Evolutionary conservation across 345 rosid genomes (phyloP).

Genomic region (Citrus unshiu): DNA sequence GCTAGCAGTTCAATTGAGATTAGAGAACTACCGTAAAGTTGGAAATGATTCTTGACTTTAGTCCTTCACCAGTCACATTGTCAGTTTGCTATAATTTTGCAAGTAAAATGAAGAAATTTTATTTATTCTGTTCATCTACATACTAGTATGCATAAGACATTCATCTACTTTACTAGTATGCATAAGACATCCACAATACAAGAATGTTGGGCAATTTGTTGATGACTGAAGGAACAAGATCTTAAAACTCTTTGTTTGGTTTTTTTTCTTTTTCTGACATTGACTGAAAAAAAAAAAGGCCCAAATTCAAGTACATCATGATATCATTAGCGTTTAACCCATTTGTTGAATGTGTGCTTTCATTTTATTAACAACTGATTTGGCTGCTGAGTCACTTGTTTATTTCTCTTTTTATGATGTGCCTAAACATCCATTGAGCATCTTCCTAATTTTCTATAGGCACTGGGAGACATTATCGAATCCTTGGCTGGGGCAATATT

Average conservation of each 20-base stretch:
- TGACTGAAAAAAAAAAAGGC: background rate
- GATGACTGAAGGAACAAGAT: background rate
- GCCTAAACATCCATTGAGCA: too few species aligned
- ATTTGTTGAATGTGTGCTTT: background rate
- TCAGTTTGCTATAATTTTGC: background rate
- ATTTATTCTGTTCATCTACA: background rate
- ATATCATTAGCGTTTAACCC: background rate
- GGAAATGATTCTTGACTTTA: background rate
- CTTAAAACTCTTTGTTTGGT: background rate
- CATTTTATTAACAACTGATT: background rate
- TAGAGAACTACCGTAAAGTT: background rate
- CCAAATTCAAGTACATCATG: background rate
- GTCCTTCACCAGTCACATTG: background rate
- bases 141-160: background rate
- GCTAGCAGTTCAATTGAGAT: background rate
- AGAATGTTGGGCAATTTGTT: background rate
- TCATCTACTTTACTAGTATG: background rate
- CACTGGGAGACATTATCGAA: slow-evolving; percentile 84
- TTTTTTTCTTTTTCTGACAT: background rate
- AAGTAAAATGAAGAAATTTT: background rate
- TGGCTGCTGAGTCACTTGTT: background rate
- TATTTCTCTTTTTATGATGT: too few species aligned
- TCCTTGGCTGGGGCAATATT: slow-evolving; percentile 87
- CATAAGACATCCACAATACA: too few species aligned
- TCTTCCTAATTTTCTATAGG: slow-evolving; percentile 33